A percentile compares a stretch with the other conserved stretches of the same genome.
Conservation (phyloP, 1,139 yeast genomes). For the Candida pseudoviswanathii region DNA sequence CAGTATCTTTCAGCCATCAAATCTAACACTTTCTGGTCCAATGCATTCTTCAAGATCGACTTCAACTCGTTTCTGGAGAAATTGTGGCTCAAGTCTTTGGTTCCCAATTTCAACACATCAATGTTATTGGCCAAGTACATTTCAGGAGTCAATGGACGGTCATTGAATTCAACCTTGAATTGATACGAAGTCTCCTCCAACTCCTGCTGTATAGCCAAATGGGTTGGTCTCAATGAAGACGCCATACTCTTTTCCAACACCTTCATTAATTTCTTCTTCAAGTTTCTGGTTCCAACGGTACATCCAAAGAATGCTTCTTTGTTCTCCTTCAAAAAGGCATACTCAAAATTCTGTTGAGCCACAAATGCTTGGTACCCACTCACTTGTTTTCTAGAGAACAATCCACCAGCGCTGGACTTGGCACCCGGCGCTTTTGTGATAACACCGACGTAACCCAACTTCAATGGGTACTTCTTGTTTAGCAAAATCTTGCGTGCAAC, state of each 20-base stretch:
- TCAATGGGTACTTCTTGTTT: conserved; percentile 83
- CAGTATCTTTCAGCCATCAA: conserved; percentile 88
- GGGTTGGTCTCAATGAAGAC: conserved; percentile 83
- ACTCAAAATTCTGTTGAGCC: conserved; percentile 70
- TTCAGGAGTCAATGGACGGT: conserved; percentile 89
- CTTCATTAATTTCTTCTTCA: conserved; percentile 79
- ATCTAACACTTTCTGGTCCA: conserved; percentile 88
- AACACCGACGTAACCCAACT: conserved; percentile 97
- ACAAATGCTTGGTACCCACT: conserved; percentile 51
- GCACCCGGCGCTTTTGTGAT: conserved; percentile 73
- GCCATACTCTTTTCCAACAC: conserved; percentile 94
- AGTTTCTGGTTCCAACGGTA: conserved; percentile 71
- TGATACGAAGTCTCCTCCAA: conserved; percentile 91
- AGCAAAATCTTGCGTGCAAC: conserved; percentile 68
- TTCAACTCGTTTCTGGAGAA: conserved; percentile 84
- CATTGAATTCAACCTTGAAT: conserved; percentile 95
- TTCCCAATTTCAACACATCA: conserved; percentile 81
- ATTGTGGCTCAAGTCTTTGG: conserved; percentile 81
- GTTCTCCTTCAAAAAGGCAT: conserved; percentile 58
- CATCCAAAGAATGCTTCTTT: conserved; percentile 65
- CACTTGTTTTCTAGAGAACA: conserved; percentile 39
- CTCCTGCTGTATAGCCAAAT: conserved; percentile 82
- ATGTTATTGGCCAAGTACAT: conserved; percentile 91
- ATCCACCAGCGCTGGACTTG: conserved; percentile 20
- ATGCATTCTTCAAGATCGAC: conserved; percentile 74